Evolutionary conservation across 257 asterid species (phyloP), one percentile per base, ranked within the genome.

Genomic region (Anisodus tanguticus): DNA sequence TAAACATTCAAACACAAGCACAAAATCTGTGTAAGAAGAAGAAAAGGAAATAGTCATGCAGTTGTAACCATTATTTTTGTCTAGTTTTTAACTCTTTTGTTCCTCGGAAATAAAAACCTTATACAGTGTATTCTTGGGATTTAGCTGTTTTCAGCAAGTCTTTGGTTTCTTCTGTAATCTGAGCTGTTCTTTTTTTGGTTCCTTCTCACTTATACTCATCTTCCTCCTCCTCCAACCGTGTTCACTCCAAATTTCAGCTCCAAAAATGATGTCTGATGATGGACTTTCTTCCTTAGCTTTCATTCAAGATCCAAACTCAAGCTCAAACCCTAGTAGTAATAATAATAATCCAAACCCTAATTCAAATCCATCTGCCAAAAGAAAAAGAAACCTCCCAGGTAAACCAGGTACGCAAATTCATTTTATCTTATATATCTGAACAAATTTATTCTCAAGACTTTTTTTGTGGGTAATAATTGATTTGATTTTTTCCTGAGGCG

Each of bases 221-320:
- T 2, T 22, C 13, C 74, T 41, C 45, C 45, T 31, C 63, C 68
- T 68, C 55, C 62, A 81, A 39, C 74, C 22, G 17, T 59, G 9
- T 16, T 49, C 11, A 0, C 11, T 59, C 57, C 66, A 31, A 72
- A 53, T 35, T 49, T 47, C 58, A 54, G 12, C 19, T 37, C 13
- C 57, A n/a, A 91, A 84, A 87, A 94, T 94, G 97, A 91, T 93
- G 93, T 93, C 99, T n/a, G 93, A 89, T 82, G 97, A 93, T 41
- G 97, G 92, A n/a, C 88, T 92, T 63, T 87, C 95, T 31, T 71
- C 79, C 2, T n/a, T 71, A 71, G 57, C 58, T 79, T 87, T 97
- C 81, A 77, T 77, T 77, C 98, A 92, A 88, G 98, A 92, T 91
- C 97, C 89, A 11, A 81, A 37, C 74, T 66, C 70, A 3, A 72